Percentiles rank a stretch among this genome's conserved stretches.
Conservation (phyloP, 257 asterid species). For the Craterostigma plantagineum region DNA sequence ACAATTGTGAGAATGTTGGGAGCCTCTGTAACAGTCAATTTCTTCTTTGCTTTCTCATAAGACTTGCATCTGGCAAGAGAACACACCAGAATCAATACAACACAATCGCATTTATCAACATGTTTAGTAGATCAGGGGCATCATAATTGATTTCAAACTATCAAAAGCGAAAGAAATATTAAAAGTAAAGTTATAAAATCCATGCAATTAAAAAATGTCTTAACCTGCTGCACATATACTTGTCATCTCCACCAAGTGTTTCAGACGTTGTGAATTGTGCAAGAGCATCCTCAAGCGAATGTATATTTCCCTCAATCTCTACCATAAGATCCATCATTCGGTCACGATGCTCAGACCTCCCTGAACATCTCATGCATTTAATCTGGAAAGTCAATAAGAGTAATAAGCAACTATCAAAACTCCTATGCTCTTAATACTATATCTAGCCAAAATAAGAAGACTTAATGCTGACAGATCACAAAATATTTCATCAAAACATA, state of each 20-base stretch:
- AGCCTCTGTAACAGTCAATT: constrained; percentile 36
- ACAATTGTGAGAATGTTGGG: constrained; percentile 48
- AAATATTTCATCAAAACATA: constrained; percentile 7
- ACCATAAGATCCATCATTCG: constrained; percentile 41
- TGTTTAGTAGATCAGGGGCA: too few species aligned
- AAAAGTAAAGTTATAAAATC: too few species aligned
- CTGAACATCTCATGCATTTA: constrained; percentile 41
- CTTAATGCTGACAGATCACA: background rate
- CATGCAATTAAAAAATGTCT: background rate
- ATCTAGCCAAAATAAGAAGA: background rate
- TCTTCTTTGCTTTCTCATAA: constrained; percentile 51
- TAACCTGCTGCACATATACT: constrained; percentile 45
- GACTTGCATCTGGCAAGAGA: constrained; percentile 36
- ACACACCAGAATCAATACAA: background rate
- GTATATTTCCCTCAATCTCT: constrained; percentile 34
- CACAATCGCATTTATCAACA: too few species aligned
- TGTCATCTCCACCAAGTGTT: constrained; percentile 46
- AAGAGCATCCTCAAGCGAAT: constrained; percentile 42
- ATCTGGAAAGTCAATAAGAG: constrained; percentile 14
- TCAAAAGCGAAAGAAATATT: too few species aligned
- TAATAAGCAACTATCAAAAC: too few species aligned
- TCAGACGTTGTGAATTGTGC: constrained; percentile 32
- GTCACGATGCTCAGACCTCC: constrained; percentile 29
- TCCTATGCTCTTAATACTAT: too few species aligned
- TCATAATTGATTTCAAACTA: too few species aligned